phyloP scores from a whole-genome alignment of 164 flowering plant species.

The Berberis vulgaris region DNA sequence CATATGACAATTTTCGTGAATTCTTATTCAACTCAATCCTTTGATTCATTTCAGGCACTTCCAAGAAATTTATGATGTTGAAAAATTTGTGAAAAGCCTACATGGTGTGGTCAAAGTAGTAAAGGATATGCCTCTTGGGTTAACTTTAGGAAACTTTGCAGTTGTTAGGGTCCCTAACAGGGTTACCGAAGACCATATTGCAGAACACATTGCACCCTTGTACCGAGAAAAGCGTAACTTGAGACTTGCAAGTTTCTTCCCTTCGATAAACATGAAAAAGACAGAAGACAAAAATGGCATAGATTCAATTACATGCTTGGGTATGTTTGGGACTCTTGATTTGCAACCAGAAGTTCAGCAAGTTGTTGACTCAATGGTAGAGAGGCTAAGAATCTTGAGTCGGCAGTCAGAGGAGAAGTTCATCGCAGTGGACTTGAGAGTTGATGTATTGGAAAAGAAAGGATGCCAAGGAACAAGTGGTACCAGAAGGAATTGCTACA shows the following conservation, averaged over 20 bases:
- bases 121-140: constrained; percentile 40
- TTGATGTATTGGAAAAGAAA: constrained; percentile 63
- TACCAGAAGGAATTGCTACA: constrained; percentile 37
- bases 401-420: constrained; percentile 64
- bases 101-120: constrained; percentile 68
- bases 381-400: constrained; percentile 61
- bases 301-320: constrained; percentile 67
- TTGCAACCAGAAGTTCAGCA: constrained; percentile 66
- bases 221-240: constrained; percentile 51
- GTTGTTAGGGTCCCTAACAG: constrained; percentile 73
- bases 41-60: constrained; percentile 47
- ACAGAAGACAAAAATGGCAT: constrained; percentile 22
- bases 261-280: constrained; percentile 82
- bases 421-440: constrained; percentile 80
- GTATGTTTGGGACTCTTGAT: constrained; percentile 69
- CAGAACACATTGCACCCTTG: constrained; percentile 52
- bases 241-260: constrained; percentile 71
- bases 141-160: constrained; percentile 42
- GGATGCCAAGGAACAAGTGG: constrained; percentile 50
- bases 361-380: constrained; percentile 76
- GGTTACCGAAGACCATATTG: constrained; percentile 56
- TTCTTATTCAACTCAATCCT: no score
- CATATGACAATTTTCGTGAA: neutral
- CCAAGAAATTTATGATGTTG: constrained; percentile 71
- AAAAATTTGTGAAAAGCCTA: constrained; percentile 58